Conservation (phyloP, 2,329 filamentous ascomycete genomes). For the Pseudogymnoascus sp. region DNA sequence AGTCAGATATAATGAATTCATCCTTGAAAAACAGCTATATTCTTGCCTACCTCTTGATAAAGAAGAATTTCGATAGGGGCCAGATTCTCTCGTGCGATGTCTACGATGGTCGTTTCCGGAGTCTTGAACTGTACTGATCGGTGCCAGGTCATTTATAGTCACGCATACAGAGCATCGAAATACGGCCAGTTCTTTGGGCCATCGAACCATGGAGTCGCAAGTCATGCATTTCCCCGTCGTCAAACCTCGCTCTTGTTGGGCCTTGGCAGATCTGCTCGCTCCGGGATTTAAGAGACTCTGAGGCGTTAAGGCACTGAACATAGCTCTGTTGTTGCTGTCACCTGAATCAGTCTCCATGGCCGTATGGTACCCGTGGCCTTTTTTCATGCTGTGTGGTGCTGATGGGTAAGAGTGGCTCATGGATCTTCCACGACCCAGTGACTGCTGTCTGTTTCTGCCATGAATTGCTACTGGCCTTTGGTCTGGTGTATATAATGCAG, state of each 20-base stretch:
- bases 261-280: conserved; percentile 26
- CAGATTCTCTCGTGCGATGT: neutral
- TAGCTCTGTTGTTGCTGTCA: conserved; percentile 35
- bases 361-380: conserved; percentile 33
- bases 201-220: conserved; percentile 71
- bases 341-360: conserved; percentile 35
- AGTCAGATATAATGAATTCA: conserved; percentile 1
- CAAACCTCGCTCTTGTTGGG: conserved; percentile 47
- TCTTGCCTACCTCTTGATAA: neutral
- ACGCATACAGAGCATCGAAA: conserved; percentile 80
- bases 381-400: conserved; percentile 56
- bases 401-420: conserved; percentile 74
- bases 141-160: conserved; percentile 72
- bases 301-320: conserved; percentile 13
- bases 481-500: neutral
- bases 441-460: conserved; percentile 10
- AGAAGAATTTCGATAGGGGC: neutral
- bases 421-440: conserved; percentile 36
- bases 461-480: neutral
- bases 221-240: conserved; percentile 73
- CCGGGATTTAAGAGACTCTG: conserved; percentile 11
- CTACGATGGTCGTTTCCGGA: neutral
- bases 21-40: neutral
- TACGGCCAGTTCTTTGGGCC: conserved; percentile 62
- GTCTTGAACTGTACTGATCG: conserved; percentile 17